Conservation (phyloP, 1,284 basidiomycete genomes). For the Sporisorium iseilematis-ciliati region DNA sequence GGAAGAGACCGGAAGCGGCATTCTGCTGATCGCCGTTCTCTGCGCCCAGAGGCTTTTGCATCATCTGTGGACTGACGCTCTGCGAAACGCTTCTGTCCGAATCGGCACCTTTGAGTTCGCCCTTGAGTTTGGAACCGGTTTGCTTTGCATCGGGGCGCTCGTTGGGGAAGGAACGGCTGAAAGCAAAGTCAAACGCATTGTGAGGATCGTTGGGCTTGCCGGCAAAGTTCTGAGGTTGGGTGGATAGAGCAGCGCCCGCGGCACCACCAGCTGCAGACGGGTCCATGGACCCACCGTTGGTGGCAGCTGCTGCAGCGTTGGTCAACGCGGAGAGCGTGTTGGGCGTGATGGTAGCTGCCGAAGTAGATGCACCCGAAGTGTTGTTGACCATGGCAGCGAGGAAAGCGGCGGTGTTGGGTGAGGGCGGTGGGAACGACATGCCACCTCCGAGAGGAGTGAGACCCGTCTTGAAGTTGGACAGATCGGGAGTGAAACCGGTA, state of each 20-base stretch:
- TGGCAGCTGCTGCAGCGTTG: conserved; percentile 19
- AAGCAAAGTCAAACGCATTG: conserved; percentile 58
- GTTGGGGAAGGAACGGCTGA: conserved; percentile 45
- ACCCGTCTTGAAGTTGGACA: conserved; percentile 68
- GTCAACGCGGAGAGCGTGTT: conserved; percentile 75
- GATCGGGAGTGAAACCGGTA: conserved; percentile 83
- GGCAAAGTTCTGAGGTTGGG: conserved; percentile 51
- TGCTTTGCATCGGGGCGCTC: conserved; percentile 15
- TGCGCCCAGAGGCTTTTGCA: conserved; percentile 32
- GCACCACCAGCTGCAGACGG: conserved; percentile 10
- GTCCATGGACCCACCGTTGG: conserved; percentile 30
- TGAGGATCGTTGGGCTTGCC: conserved; percentile 35
- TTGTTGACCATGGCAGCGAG: conserved; percentile 89
- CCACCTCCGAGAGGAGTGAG: conserved; percentile 74
- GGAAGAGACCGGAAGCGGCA: conserved; percentile 78
- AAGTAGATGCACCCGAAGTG: conserved; percentile 40
- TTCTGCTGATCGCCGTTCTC: conserved; percentile 51
- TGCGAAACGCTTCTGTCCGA: conserved; percentile 26
- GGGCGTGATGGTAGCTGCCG: conserved; percentile 78
- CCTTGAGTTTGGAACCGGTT: conserved; percentile 46
- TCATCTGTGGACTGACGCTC: conserved; percentile 53
- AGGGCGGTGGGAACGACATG: conserved; percentile 80
- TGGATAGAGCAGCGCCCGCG: conserved; percentile 21
- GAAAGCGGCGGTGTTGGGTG: conserved; percentile 91
- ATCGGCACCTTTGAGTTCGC: conserved; percentile 22